Conservation (phyloP, 176 grass and related monocot species). For the Microstegium vimineum region DNA sequence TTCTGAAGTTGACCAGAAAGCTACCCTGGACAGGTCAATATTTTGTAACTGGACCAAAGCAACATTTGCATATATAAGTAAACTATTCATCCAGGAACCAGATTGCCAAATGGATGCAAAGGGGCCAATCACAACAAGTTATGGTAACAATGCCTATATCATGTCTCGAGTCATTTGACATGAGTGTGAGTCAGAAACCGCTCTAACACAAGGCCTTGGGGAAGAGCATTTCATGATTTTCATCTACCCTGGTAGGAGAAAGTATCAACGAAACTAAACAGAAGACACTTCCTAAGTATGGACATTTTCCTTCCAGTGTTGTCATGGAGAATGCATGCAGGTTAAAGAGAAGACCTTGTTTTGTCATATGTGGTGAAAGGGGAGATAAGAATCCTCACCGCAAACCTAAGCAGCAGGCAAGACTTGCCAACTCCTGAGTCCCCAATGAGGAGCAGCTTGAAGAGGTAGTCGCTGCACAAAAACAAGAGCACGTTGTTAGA, state of each 20-base stretch:
- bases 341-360: background rate
- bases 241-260: background rate
- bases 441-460: slow-evolving; percentile 80
- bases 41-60: background rate
- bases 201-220: background rate
- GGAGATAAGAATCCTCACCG: slow-evolving; percentile 40
- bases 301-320: background rate
- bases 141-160: background rate
- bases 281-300: background rate
- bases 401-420: slow-evolving; percentile 79
- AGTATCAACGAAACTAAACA: background rate
- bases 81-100: background rate
- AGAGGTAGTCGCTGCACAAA: slow-evolving; percentile 67
- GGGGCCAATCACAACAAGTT: background rate
- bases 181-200: background rate
- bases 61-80: slow-evolving; percentile 6
- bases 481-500: background rate
- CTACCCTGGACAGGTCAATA: background rate
- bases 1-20: background rate
- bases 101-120: background rate
- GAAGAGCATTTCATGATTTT: background rate
- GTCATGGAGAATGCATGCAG: background rate
- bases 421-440: slow-evolving; percentile 78
- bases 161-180: too few species aligned
- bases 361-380: background rate